These are phyloP conservation scores for Theileria parva DNA, from an alignment of 169 alveolate genomes.

Conservation along the genomic window DNA sequence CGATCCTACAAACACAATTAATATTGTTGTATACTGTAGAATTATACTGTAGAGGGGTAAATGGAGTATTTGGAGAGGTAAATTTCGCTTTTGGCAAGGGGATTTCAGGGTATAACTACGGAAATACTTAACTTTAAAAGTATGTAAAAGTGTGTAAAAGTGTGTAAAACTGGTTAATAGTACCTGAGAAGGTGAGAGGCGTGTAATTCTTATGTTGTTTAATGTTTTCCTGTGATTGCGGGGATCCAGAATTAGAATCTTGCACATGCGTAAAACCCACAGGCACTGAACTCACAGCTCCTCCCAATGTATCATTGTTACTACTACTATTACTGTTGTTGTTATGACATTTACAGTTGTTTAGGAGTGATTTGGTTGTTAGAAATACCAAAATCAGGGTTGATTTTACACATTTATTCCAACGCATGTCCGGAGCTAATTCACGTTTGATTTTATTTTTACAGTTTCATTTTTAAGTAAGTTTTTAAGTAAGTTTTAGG, in stretches of 20 bases:
- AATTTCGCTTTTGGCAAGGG: background rate
- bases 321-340: background rate
- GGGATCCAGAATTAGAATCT: background rate
- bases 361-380: background rate
- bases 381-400: background rate
- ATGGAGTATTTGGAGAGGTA: no score
- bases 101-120: no score
- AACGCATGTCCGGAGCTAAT: background rate
- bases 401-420: background rate
- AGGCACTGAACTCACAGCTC: background rate
- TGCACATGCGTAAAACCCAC: constrained; percentile 2
- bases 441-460: background rate
- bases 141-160: no score
- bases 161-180: no score
- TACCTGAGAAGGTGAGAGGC: background rate
- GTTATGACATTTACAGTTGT: background rate
- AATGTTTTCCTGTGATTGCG: background rate
- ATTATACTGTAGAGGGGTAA: no score
- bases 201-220: background rate
- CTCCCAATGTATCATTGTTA: background rate
- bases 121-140: no score
- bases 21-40: no score
- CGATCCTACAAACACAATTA: background rate
- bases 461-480: background rate
- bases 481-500: background rate